Percentiles rank a stretch among this genome's conserved stretches.
Evolutionary conservation across 306 rosid genomes (phyloP).

Genomic region (Boehmeria nivea): DNA sequence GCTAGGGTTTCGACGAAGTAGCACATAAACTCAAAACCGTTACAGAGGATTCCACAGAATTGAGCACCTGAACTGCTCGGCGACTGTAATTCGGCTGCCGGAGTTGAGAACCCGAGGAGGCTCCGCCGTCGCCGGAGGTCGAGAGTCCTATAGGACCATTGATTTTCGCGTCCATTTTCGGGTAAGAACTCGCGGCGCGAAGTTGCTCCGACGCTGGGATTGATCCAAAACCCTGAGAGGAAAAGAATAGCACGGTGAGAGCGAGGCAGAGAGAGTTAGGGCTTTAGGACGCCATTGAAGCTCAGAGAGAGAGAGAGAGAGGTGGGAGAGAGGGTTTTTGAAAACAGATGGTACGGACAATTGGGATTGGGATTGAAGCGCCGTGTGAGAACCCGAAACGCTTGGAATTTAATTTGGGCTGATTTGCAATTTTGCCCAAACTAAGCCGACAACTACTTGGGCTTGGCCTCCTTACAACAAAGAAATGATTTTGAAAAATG

Average conservation of each 20-base stretch:
- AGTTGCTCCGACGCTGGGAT: background rate
- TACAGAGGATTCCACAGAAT: background rate
- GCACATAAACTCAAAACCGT: conserved; percentile 7
- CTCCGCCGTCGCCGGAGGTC: conserved; percentile 36
- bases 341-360: conserved; percentile 8
- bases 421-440: background rate
- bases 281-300: conserved; percentile 27
- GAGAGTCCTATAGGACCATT: conserved; percentile 48
- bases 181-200: conserved; percentile 1
- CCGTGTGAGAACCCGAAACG: background rate
- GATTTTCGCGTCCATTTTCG: conserved; percentile 57
- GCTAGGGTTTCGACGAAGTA: conserved; percentile 44
- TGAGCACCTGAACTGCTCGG: conserved; percentile 63
- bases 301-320: background rate
- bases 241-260: background rate
- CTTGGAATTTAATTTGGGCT: background rate
- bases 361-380: background rate
- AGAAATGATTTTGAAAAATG: no score
- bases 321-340: conserved; percentile 17
- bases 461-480: no score
- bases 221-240: background rate
- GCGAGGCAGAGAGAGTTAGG: conserved; percentile 19
- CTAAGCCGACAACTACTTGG: background rate
- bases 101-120: conserved; percentile 31
- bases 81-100: conserved; percentile 53